phyloP scores from a whole-genome alignment of 2,329 filamentous ascomycete genomes.

The Aspergillus sp. region DNA sequence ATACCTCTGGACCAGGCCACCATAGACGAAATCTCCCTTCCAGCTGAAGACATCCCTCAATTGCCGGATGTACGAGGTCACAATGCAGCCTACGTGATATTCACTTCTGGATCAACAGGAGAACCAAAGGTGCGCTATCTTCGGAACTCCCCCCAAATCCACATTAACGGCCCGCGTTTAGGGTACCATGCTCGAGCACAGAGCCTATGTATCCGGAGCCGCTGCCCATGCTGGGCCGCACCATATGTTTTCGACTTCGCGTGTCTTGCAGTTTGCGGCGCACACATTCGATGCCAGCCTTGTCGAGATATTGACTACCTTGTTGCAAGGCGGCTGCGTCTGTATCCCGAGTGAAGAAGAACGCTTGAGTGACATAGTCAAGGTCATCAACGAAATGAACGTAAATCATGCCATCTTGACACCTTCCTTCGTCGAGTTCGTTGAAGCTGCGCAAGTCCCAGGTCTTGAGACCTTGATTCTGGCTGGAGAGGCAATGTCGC shows the following conservation, averaged over 20 bases:
- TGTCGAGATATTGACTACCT: constrained; percentile 55
- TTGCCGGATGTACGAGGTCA: constrained; percentile 30
- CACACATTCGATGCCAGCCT: constrained; percentile 60
- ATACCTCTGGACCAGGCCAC: constrained; percentile 32
- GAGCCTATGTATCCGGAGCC: constrained; percentile 58
- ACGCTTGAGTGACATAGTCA: constrained; percentile 52
- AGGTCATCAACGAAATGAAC: constrained; percentile 54
- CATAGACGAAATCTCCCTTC: constrained; percentile 25
- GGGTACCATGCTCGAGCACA: constrained; percentile 66
- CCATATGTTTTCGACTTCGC: constrained; percentile 51
- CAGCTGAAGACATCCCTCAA: constrained; percentile 16
- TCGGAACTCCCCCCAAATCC: not conserved
- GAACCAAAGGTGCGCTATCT: constrained; percentile 49
- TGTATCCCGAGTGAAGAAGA: constrained; percentile 58
- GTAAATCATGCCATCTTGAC: constrained; percentile 61
- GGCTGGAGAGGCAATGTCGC: constrained; percentile 53
- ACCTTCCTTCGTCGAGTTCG: constrained; percentile 56
- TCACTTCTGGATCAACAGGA: constrained; percentile 59
- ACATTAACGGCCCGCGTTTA: constrained; percentile 21
- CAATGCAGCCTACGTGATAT: constrained; percentile 57
- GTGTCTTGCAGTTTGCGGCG: constrained; percentile 60
- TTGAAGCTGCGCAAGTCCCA: constrained; percentile 47
- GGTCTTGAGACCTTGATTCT: constrained; percentile 46
- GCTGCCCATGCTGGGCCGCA: constrained; percentile 55
- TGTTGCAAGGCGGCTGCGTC: constrained; percentile 59